Evolutionary conservation across 2,329 filamentous ascomycete genomes (phyloP), one percentile per base, ranked within the genome.

Genomic region (Hirsutella rhossiliensis): DNA sequence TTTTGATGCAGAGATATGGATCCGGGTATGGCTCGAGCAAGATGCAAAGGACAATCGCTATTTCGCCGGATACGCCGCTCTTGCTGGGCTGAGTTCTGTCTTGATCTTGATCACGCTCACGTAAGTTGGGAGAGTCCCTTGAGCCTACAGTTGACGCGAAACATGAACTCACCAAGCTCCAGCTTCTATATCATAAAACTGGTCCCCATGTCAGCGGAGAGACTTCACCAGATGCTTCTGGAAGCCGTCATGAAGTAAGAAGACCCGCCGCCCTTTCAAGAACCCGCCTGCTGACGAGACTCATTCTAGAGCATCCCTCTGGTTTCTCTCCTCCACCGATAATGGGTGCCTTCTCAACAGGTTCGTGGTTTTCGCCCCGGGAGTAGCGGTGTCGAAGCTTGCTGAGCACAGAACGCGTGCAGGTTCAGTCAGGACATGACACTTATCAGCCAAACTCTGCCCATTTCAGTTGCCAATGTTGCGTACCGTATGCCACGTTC

Each of bases 361-460:
- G 44, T 43, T 17, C 17, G 31, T 29, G 5, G 13, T 38, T 20
- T 13, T 19, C n/a, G n/a, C n/a, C n/a, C n/a, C n/a, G n/a, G n/a
- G n/a, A n/a, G n/a, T n/a, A n/a, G n/a, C n/a, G n/a, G n/a, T n/a
- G n/a, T n/a, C n/a, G n/a, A n/a, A n/a, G n/a, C n/a, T n/a, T n/a
- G n/a, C n/a, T n/a, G n/a, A n/a, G n/a, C n/a, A n/a, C n/a, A n/a
- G n/a, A 11, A 6, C 6, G 9, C 15, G 7, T 34, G 29, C 36
- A 49, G 47, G 5, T 47, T 49, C 36, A 47, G 45, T 31, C 47
- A 49, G 18, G 47, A 49, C 38, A 47, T 49, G 45, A 45, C 40
- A n/a, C 40, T 47, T 11, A 29, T 49, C 1, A 34, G 40, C 38
- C 43, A 49, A 29, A 41, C 42, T 15, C 38, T 49, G 4, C 47